Base-by-base conservation (phyloP, 208 protist genomes). In the Trypanosoma platydactyli region DNA sequence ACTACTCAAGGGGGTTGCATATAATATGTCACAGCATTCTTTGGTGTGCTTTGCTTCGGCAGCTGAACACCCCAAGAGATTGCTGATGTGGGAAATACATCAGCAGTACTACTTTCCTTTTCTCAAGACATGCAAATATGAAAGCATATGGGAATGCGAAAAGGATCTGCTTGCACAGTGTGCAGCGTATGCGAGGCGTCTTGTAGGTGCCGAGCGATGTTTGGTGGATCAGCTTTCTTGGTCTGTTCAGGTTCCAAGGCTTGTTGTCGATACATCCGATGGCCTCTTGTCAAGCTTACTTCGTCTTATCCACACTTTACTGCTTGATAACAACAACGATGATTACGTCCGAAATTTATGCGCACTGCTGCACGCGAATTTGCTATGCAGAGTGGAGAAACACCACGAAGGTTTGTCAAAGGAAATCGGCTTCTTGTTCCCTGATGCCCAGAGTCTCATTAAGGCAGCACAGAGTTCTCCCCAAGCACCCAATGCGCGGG, bases 51-150 rank as follows among this genome's bases (percentile, higher is more conserved):
- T 73, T 77, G 83, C 82, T 24, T 65, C 72, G 4, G 49, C 70
- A 6, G 51, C 50, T 35, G 78, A 83, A 25, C 64, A 76, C 20
- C 52, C 57, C 20, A 69, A 73, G 35, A 76, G 79, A 52, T 52
- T 90, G 35, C 42, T 82, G 7, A 52, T 91, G 59, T 94, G 88
- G 88, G 88, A 94, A 64, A 68, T 91, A 56, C 84, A 84, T 61
- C 57, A 76, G 25, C 68, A 77, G 49, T 54, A 64, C 41, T 59
- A 72, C 42, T 57, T 81, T 42, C 53, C 61, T 25, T 68, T 81
- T 64, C 33, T 57, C 30, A 48, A 52, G 22, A 55, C 62, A 46
- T 53, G 53, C n/a, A 40, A 3, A 6, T 79, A 81, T 52, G 44
- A 64, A 3, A 81, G 77, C n/a, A 44, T 86, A 55, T 94, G 83